phyloP scores from a whole-genome alignment of 2,329 filamentous ascomycete species.

The Macroventuria anomochaeta region DNA sequence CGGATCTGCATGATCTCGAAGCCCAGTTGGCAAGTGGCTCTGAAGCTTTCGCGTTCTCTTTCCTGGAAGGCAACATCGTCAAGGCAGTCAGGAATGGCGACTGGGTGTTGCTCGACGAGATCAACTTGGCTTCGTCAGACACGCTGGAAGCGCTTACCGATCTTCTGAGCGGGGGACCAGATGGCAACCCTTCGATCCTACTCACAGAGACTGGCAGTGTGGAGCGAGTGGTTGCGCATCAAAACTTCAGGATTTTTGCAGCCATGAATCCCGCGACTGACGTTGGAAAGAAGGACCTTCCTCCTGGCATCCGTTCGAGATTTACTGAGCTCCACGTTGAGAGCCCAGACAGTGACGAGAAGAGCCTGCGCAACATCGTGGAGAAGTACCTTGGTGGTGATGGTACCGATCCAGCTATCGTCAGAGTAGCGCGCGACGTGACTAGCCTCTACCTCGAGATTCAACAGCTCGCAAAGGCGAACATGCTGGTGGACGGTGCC shows the following conservation, averaged over 20 bases:
- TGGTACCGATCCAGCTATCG: conserved; percentile 69
- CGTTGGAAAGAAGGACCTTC: conserved; percentile 92
- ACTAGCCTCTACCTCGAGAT: conserved; percentile 88
- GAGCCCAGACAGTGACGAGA: conserved; percentile 84
- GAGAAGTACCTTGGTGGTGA: conserved; percentile 80
- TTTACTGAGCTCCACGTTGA: conserved; percentile 97
- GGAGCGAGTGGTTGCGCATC: conserved; percentile 86
- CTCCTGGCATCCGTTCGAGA: conserved; percentile 83
- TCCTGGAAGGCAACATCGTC: conserved; percentile 94
- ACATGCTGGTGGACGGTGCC: conserved; percentile 89
- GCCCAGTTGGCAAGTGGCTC: conserved; percentile 76
- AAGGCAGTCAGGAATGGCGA: conserved; percentile 95
- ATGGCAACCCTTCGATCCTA: conserved; percentile 78
- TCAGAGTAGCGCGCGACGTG: conserved; percentile 78
- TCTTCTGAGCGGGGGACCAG: conserved; percentile 75
- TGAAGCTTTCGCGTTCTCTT: conserved; percentile 87
- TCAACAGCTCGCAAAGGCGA: conserved; percentile 79
- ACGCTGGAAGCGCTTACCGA: conserved; percentile 94
- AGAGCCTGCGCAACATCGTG: conserved; percentile 87
- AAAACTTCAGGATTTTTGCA: conserved; percentile 93
- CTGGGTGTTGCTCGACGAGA: conserved; percentile 96
- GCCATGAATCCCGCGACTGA: conserved; percentile 99
- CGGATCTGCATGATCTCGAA: conserved; percentile 78
- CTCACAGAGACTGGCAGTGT: conserved; percentile 94
- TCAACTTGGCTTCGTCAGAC: conserved; percentile 93